Percentiles rank a stretch among this genome's conserved stretches.
Evolutionary conservation across 345 rosid species (phyloP).

Genomic region (Populus alba): DNA sequence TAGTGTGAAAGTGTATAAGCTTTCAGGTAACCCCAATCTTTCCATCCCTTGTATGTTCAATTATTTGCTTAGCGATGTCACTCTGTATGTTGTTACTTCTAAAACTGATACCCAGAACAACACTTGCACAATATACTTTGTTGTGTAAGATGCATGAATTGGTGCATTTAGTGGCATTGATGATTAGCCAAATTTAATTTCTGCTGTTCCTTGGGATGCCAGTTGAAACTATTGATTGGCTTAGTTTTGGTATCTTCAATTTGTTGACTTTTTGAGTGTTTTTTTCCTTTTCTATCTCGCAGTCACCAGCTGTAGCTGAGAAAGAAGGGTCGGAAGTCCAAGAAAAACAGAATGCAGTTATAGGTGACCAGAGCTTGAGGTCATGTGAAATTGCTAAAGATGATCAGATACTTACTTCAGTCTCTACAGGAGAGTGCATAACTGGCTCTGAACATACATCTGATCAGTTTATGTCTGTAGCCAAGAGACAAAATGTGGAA

Average conservation of each 20-base stretch:
- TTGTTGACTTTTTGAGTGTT: not conserved
- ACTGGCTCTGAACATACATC: slow-evolving; percentile 8
- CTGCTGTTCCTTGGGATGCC: not conserved
- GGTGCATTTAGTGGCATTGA: not conserved
- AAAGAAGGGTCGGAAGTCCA: slow-evolving; percentile 24
- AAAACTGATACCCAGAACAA: not conserved
- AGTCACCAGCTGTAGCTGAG: slow-evolving; percentile 36
- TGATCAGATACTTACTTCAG: slow-evolving; percentile 24
- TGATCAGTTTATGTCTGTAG: slow-evolving; percentile 18
- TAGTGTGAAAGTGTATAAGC: not conserved
- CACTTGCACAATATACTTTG: not conserved
- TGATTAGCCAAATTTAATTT: not conserved
- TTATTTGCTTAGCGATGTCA: not conserved
- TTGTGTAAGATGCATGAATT: not conserved
- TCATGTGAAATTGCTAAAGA: slow-evolving; percentile 17
- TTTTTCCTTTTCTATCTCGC: not conserved
- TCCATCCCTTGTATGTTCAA: not conserved
- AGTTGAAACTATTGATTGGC: not conserved
- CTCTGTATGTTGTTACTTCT: not conserved
- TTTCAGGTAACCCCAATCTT: not conserved
- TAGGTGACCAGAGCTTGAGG: slow-evolving; percentile 23
- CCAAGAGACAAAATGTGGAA: not conserved
- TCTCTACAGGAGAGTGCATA: slow-evolving; percentile 21
- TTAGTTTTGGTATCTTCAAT: not conserved
- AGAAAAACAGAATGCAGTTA: slow-evolving; percentile 15